Percentiles rank a stretch among this genome's conserved stretches.
These are phyloP conservation scores for Mimosa bimucronata DNA, from an alignment of 306 rosid species.

Conservation along the genomic window DNA sequence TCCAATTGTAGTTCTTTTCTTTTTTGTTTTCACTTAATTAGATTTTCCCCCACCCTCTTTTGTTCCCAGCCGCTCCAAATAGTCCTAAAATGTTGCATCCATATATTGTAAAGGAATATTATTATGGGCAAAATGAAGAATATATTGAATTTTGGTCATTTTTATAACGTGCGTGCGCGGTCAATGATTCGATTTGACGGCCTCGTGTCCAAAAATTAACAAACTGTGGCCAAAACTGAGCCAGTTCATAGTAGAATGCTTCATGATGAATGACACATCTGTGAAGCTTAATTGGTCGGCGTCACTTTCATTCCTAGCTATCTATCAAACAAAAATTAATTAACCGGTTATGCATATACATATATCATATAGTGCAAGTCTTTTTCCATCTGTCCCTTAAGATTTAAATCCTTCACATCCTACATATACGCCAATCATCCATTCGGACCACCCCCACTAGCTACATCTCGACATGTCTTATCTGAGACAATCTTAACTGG, in stretches of 20 bases:
- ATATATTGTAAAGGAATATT: conserved; percentile 48
- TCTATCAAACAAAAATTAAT: conserved; percentile 21
- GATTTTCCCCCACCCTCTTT: background rate
- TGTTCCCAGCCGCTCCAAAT: conserved; percentile 7
- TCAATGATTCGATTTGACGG: conserved; percentile 22
- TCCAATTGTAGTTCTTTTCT: background rate
- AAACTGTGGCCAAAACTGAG: conserved; percentile 11
- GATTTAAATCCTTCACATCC: conserved; percentile 25
- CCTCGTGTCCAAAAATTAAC: background rate
- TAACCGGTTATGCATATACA: conserved; percentile 23
- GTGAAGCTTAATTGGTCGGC: conserved; percentile 22
- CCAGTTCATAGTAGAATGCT: conserved; percentile 5
- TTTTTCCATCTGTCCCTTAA: conserved; percentile 40
- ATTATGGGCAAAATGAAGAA: conserved; percentile 37
- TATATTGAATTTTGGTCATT: conserved; percentile 21
- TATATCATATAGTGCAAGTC: conserved; percentile 28
- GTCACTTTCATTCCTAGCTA: conserved; percentile 46
- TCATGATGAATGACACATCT: conserved; percentile 36
- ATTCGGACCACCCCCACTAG: conserved; percentile 43
- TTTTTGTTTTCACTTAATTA: background rate
- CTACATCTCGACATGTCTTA: conserved; percentile 41
- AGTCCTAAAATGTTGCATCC: conserved; percentile 9
- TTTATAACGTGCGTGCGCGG: too few relatives aligned
- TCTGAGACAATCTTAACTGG: conserved; percentile 46
- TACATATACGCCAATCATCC: conserved; percentile 36